phyloP scores from a whole-genome alignment of 1,284 basidiomycete genomes.

The Apiotrichum porosum region DNA sequence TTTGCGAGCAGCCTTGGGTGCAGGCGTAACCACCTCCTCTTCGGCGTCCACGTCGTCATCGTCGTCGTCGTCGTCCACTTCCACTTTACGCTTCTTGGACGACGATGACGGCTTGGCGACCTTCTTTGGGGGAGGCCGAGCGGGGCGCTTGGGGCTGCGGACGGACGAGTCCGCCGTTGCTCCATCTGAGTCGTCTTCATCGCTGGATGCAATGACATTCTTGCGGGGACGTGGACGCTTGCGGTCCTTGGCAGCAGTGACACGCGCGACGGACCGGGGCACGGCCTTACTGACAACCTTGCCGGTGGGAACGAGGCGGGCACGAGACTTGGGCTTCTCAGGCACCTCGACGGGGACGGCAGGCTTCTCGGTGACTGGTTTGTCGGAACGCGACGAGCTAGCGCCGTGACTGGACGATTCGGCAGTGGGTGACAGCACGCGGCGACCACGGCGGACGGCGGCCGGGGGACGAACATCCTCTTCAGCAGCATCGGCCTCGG shows the following conservation, averaged over 20 bases:
- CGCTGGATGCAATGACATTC: conserved; percentile 17
- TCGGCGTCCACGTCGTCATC: conserved; percentile 7
- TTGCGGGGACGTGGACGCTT: conserved; percentile 14
- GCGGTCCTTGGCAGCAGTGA: conserved; percentile 1
- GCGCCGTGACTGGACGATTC: conserved; percentile 2
- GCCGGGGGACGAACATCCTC: conserved; percentile 7
- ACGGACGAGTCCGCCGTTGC: conserved; percentile 1
- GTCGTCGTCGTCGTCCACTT: not conserved
- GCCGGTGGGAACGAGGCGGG: too few species aligned
- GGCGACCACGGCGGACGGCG: conserved; percentile 5
- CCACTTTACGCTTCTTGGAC: conserved; percentile 3
- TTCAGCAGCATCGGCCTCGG: conserved; percentile 7
- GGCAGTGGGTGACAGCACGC: conserved; percentile 7
- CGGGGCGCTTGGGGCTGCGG: not conserved
- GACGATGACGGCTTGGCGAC: not conserved
- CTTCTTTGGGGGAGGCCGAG: not conserved
- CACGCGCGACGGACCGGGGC: too few species aligned
- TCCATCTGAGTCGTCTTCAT: conserved; percentile 9
- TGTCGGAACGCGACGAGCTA: too few species aligned
- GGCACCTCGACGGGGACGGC: not conserved
- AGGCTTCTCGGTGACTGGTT: too few species aligned
- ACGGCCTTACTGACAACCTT: not conserved
- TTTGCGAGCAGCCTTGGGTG: conserved; percentile 3
- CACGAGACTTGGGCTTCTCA: not conserved
- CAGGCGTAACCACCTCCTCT: conserved; percentile 1